These are phyloP conservation scores for Daedaleopsis nitida DNA, from an alignment of 768 basidiomycete genomes.

Conservation along the genomic window DNA sequence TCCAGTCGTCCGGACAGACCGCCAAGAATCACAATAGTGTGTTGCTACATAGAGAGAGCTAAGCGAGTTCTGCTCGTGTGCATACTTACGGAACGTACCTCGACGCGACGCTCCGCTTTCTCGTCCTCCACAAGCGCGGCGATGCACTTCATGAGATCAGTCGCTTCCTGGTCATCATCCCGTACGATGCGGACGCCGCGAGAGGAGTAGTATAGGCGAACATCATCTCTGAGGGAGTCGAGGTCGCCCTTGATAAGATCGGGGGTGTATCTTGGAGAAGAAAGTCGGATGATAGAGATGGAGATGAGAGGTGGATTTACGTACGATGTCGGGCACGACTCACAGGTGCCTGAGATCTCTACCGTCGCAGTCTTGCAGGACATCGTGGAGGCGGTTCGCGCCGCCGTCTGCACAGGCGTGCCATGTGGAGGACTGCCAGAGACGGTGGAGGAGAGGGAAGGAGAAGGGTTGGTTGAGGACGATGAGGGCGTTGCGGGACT, in stretches of 20 bases:
- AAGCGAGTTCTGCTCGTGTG: background rate
- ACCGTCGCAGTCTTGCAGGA: slow-evolving; percentile 12
- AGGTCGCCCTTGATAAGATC: slow-evolving; percentile 93
- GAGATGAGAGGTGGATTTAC: slow-evolving; percentile 14
- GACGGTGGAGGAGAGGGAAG: slow-evolving; percentile 52
- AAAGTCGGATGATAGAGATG: slow-evolving; percentile 7
- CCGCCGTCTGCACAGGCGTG: slow-evolving; percentile 60
- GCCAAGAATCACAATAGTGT: slow-evolving; percentile 79
- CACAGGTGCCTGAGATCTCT: slow-evolving; percentile 19
- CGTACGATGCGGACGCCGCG: slow-evolving; percentile 63
- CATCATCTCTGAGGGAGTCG: slow-evolving; percentile 83
- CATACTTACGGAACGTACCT: slow-evolving; percentile 35
- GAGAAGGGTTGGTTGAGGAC: slow-evolving; percentile 92
- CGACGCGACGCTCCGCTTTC: slow-evolving; percentile 32
- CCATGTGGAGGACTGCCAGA: slow-evolving; percentile 45
- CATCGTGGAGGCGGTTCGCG: slow-evolving; percentile 67
- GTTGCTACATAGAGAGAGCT: slow-evolving; percentile 38
- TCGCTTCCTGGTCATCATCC: slow-evolving; percentile 80
- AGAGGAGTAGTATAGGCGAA: slow-evolving; percentile 63
- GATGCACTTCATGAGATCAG: slow-evolving; percentile 96
- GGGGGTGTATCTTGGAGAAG: slow-evolving; percentile 57
- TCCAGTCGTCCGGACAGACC: slow-evolving; percentile 91
- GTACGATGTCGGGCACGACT: slow-evolving; percentile 18
- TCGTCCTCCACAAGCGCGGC: slow-evolving; percentile 62
- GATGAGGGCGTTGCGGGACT: slow-evolving; percentile 55